phyloP scores from a whole-genome alignment of 352 stramenopile genomes.

The Globisporangium heterothallicum region DNA sequence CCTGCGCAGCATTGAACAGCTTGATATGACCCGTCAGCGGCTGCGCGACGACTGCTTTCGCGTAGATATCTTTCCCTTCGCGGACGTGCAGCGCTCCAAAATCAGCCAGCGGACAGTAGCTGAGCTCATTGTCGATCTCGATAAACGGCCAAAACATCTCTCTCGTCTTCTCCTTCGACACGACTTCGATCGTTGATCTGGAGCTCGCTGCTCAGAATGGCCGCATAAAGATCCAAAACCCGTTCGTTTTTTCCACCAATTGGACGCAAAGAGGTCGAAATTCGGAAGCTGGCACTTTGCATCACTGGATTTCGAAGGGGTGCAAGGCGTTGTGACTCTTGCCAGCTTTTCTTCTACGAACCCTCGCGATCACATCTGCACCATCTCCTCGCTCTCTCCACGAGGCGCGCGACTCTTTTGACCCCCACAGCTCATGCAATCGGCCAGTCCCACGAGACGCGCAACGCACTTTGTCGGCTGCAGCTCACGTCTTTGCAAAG shows the following conservation, averaged over 20 bases:
- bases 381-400: no score
- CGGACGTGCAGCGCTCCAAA: constrained; percentile 40
- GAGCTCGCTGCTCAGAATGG: neutral
- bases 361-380: no score
- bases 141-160: constrained; percentile 74
- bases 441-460: neutral
- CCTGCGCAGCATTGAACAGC: constrained; percentile 42
- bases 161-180: neutral
- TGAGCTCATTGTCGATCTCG: constrained; percentile 44
- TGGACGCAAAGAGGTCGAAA: neutral
- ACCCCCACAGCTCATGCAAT: neutral
- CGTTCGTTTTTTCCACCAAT: neutral
- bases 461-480: neutral
- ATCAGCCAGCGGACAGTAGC: constrained; percentile 65
- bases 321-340: neutral
- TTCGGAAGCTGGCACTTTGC: neutral
- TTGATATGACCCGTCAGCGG: constrained; percentile 43
- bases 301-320: neutral
- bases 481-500: neutral
- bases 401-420: constrained; percentile 3
- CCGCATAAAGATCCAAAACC: neutral
- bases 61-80: constrained; percentile 48
- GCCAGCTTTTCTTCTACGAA: no score
- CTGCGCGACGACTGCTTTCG: constrained; percentile 46
- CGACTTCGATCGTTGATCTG: neutral